These are phyloP conservation scores for Syncephalastrum contaminatum DNA, from an alignment of 371 early-diverging fungal genomes.

Conservation along the genomic window DNA sequence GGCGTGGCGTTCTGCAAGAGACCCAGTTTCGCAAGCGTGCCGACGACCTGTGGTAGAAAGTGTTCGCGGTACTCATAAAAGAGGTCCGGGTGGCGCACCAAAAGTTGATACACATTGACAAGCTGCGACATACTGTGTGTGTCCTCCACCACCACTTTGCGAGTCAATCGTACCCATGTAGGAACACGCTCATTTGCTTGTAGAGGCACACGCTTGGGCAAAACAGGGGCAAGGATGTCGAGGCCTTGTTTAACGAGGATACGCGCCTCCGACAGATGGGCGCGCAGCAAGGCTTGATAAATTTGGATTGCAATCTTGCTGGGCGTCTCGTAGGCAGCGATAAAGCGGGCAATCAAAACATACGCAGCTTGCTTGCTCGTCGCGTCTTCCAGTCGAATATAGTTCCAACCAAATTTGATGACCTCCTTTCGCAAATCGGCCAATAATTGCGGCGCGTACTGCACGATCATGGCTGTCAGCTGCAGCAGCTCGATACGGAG, in stretches of 20 bases:
- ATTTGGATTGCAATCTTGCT: slow-evolving; percentile 89
- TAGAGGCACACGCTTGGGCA: slow-evolving; percentile 78
- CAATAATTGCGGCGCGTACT: slow-evolving; percentile 75
- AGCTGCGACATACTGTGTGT: slow-evolving; percentile 86
- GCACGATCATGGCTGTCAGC: slow-evolving; percentile 86
- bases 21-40: slow-evolving; percentile 83
- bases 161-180: slow-evolving; percentile 87
- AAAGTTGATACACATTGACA: slow-evolving; percentile 84
- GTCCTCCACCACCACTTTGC: slow-evolving; percentile 88
- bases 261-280: slow-evolving; percentile 85
- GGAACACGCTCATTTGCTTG: slow-evolving; percentile 60
- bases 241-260: slow-evolving; percentile 89
- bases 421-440: slow-evolving; percentile 88
- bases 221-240: slow-evolving; percentile 87
- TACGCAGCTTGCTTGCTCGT: slow-evolving; percentile 95
- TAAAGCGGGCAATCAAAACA: slow-evolving; percentile 87
- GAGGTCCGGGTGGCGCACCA: slow-evolving; percentile 86
- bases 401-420: slow-evolving; percentile 94
- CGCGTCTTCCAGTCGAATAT: slow-evolving; percentile 86
- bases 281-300: slow-evolving; percentile 84
- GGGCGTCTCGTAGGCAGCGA: slow-evolving; percentile 91
- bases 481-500: slow-evolving; percentile 90
- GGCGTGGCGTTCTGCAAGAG: slow-evolving; percentile 80
- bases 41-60: slow-evolving; percentile 87
- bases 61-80: slow-evolving; percentile 88